A percentile compares a stretch with the other conserved stretches of the same genome.
Conservation (phyloP, 331 rosid species). For the Quercus lobata region DNA sequence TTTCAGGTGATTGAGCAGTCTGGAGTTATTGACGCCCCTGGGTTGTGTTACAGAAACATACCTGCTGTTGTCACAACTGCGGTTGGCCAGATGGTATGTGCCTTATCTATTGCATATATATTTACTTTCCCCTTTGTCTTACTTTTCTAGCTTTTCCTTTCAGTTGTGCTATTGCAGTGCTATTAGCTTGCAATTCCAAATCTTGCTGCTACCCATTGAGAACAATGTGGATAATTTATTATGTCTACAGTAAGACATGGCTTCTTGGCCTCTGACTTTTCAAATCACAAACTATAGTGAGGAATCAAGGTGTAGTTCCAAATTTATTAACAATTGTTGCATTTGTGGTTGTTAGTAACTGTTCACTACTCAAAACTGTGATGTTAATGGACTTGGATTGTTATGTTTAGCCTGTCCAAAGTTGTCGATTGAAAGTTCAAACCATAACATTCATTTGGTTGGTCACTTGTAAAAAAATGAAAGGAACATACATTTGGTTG, state of each 20-base stretch:
- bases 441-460: background rate
- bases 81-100: conserved; percentile 82
- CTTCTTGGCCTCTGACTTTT: background rate
- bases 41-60: conserved; percentile 36
- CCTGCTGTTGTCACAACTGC: conserved; percentile 79
- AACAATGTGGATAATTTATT: too few relatives aligned
- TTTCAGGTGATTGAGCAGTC: conserved; percentile 82
- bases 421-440: background rate
- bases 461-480: too few relatives aligned
- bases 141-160: background rate
- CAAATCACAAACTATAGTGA: background rate
- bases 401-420: background rate
- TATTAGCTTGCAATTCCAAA: background rate
- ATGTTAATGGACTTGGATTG: background rate
- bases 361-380: background rate
- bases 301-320: background rate
- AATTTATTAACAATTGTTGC: background rate
- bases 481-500: background rate
- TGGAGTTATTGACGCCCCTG: conserved; percentile 64
- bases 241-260: background rate
- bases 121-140: conserved; percentile 1
- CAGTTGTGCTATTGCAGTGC: background rate
- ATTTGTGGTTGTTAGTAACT: background rate
- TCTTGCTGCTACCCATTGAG: background rate
- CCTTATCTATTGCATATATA: background rate